Base-by-base conservation (phyloP, 176 grass and related monocot genomes). In the Phyllostachys edulis region DNA sequence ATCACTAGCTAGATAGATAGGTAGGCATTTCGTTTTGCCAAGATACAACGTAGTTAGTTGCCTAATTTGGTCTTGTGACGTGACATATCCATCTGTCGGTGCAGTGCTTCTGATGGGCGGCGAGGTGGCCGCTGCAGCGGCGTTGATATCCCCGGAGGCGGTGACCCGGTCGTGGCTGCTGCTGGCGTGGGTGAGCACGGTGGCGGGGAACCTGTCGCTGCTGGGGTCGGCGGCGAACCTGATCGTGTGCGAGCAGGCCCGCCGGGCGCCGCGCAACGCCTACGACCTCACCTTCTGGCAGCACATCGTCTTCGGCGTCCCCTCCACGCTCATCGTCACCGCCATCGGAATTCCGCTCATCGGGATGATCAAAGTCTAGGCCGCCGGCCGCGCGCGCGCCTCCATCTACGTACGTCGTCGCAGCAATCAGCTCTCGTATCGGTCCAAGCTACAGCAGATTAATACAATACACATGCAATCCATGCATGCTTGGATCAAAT, bases 181-280 rank as follows among this genome's bases (percentile, higher is more conserved):
- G 73, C 45, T 87, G 39, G 77, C 86, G 1, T 85, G 76, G 77
- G 89, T 85, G 67, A 89, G 89, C 87, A 92, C 90, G 36, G 93
- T 94, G 70, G 80, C 88, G 2, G 79, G 90, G 16, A 85, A 82
- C 57, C 86, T 94, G 7, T 75, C 93, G 9, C 40, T 71, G 37
- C 26, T 94, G 36, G 92, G 92, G 21, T 94, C 92, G n/a, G 92
- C 92, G 12, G 92, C 92, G 13, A 94, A 94, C 90, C 86, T 94
- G 55, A 94, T 94, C 54, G 92, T 94, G 40, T 94, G 92, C 29
- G 92, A 94, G 87, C 92, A 94, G 78, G 92, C 92, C 0, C 85
- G 87, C 6, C 45, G 92, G 46, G 85, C 87, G 5, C 78, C 80
- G 4, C 75, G 84, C 41, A 79, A 76, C 52, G 90, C 90, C 9